A percentile compares a stretch with the other conserved stretches of the same genome.
These are phyloP conservation scores for Helicostylum pulchrum DNA, from an alignment of 192 early-diverging fungal genomes.

Conservation along the genomic window DNA sequence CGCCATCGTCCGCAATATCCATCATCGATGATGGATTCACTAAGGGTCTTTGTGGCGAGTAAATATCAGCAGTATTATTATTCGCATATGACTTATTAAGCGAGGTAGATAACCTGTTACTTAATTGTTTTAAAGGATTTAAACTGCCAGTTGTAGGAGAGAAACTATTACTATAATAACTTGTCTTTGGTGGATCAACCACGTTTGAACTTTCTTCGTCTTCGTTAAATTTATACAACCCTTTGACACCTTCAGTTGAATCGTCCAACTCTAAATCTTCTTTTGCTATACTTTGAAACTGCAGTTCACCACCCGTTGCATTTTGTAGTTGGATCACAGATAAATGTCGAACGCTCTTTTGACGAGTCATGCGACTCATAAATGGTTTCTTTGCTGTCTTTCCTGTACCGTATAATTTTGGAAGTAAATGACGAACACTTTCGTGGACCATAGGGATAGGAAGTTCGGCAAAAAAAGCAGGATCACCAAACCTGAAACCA, in stretches of 20 bases:
- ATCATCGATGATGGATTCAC: not conserved
- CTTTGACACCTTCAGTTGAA: conserved; percentile 27
- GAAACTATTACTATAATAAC: not conserved
- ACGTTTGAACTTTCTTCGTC: conserved; percentile 15
- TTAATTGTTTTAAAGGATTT: not conserved
- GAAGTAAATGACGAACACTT: conserved; percentile 60
- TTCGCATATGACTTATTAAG: not conserved
- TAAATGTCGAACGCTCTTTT: conserved; percentile 28
- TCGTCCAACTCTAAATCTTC: conserved; percentile 38
- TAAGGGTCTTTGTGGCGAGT: conserved; percentile 1
- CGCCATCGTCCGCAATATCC: not conserved
- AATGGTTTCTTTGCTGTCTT: conserved; percentile 17
- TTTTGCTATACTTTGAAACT: conserved; percentile 34
- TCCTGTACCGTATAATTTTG: conserved; percentile 51
- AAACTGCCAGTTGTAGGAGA: not conserved
- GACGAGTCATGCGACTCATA: conserved; percentile 28
- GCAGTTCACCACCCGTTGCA: conserved; percentile 19
- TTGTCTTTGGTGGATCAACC: not conserved
- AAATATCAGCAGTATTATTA: not conserved
- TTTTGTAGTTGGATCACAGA: conserved; percentile 22
- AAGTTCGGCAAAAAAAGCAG: conserved; percentile 56
- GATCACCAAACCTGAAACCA: conserved; percentile 65
- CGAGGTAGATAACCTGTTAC: not conserved
- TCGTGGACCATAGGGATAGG: conserved; percentile 68
- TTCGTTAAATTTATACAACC: conserved; percentile 32